These are phyloP conservation scores for Penicillium italicum DNA, from an alignment of 2,329 filamentous ascomycete genomes.

Conservation along the genomic window DNA sequence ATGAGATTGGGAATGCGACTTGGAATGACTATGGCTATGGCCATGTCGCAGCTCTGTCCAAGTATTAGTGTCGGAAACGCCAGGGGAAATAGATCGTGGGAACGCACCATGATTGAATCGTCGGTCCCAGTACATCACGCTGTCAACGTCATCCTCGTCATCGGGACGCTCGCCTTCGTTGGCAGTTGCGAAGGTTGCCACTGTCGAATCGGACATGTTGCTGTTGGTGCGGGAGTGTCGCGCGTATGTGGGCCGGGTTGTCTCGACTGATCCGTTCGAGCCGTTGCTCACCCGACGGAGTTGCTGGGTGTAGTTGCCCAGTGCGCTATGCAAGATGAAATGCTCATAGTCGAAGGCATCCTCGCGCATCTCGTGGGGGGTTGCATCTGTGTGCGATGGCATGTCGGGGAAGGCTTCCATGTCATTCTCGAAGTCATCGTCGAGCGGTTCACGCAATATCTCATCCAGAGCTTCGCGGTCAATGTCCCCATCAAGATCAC, in stretches of 20 bases:
- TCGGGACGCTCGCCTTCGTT: slow-evolving; percentile 47
- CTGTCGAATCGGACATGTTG: slow-evolving; percentile 58
- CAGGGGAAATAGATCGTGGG: not conserved
- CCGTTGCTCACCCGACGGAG: slow-evolving; percentile 33
- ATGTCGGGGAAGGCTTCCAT: slow-evolving; percentile 11
- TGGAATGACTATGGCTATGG: slow-evolving; percentile 17
- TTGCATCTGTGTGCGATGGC: slow-evolving; percentile 47
- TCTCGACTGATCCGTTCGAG: slow-evolving; percentile 51
- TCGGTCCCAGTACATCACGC: slow-evolving; percentile 39
- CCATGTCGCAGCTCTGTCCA: slow-evolving; percentile 28
- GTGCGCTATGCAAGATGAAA: slow-evolving; percentile 89
- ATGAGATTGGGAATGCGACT: slow-evolving; percentile 11
- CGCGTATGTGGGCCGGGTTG: slow-evolving; percentile 40
- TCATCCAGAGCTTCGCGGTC: slow-evolving; percentile 60
- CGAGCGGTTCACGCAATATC: slow-evolving; percentile 49
- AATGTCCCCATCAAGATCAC: slow-evolving; percentile 48
- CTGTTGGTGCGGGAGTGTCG: slow-evolving; percentile 53
- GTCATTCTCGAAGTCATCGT: slow-evolving; percentile 36
- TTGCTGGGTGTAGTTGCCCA: slow-evolving; percentile 59
- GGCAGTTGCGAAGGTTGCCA: slow-evolving; percentile 62
- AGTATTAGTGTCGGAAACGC: slow-evolving; percentile 4
- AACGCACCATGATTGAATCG: slow-evolving; percentile 35
- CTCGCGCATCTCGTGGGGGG: slow-evolving; percentile 86
- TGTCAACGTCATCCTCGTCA: slow-evolving; percentile 42
- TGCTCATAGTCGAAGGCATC: slow-evolving; percentile 97